Percentiles rank a stretch among this genome's conserved stretches.
Evolutionary conservation across 805 yeast genomes (phyloP).

Genomic region (Blastobotrys mokoenaii): DNA sequence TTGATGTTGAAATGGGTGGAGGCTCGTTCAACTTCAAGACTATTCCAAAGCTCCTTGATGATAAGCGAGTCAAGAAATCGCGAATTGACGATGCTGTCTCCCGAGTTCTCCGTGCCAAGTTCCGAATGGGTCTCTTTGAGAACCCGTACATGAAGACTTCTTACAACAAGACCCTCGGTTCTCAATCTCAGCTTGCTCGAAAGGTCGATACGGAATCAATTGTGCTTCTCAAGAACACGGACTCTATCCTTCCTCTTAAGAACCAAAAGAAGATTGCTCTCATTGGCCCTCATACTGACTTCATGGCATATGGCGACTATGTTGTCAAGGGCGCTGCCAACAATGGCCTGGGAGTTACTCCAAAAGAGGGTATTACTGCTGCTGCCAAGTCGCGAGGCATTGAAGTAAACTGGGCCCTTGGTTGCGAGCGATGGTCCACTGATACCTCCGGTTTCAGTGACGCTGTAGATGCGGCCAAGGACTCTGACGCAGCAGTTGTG

Average conservation of each 20-base stretch:
- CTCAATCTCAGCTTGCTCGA: slow-evolving; percentile 26
- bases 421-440: not conserved
- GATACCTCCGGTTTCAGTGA: slow-evolving; percentile 7
- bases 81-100: not conserved
- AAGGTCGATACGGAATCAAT: slow-evolving; percentile 41
- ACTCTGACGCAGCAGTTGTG: slow-evolving; percentile 45
- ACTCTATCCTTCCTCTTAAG: slow-evolving; percentile 38
- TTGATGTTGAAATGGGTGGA: slow-evolving; percentile 55
- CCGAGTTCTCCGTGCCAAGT: not conserved
- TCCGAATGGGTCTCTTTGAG: not conserved
- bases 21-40: not conserved
- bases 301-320: not conserved
- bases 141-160: not conserved
- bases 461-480: slow-evolving; percentile 44
- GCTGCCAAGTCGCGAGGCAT: not conserved
- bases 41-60: not conserved
- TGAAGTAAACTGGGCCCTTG: not conserved
- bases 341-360: not conserved
- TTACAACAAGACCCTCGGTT: not conserved
- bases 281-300: slow-evolving; percentile 48
- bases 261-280: slow-evolving; percentile 37
- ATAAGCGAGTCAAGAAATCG: not conserved
- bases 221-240: slow-evolving; percentile 49
- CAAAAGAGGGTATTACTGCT: not conserved
- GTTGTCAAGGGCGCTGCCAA: not conserved